Conservation (phyloP, 2,329 filamentous ascomycete species). For the Claviceps pazoutovae region DNA sequence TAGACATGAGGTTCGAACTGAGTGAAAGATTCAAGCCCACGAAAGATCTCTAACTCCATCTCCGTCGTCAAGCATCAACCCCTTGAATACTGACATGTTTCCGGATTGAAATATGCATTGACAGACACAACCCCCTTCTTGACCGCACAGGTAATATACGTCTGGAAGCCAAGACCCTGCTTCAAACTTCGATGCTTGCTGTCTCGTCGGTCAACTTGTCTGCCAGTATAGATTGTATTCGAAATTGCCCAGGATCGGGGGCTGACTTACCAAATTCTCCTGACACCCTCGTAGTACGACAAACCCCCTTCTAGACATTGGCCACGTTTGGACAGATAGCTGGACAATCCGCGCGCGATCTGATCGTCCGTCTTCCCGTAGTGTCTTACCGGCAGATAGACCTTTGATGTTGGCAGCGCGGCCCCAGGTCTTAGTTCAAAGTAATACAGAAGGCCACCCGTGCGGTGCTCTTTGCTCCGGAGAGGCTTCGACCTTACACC, state of each 20-base stretch:
- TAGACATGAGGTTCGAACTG: too few species aligned
- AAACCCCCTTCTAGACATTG: not conserved
- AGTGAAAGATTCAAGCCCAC: too few species aligned
- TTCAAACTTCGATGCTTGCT: not conserved
- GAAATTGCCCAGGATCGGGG: not conserved
- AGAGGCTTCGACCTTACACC: not conserved
- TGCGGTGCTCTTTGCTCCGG: slow-evolving; percentile 15
- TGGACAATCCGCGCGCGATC: not conserved
- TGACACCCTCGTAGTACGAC: not conserved
- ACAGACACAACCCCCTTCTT: not conserved
- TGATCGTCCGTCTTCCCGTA: slow-evolving; percentile 11
- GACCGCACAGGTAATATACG: not conserved
- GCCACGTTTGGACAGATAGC: not conserved
- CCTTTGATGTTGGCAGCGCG: slow-evolving; percentile 14
- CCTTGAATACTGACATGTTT: not conserved
- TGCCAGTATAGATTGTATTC: not conserved
- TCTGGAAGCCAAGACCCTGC: not conserved
- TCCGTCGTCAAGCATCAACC: too few species aligned
- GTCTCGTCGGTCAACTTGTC: not conserved
- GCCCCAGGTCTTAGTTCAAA: slow-evolving; percentile 14
- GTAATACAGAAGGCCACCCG: slow-evolving; percentile 21
- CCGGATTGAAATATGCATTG: not conserved
- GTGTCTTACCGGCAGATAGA: slow-evolving; percentile 22
- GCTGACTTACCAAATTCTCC: not conserved
- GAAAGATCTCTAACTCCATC: too few species aligned